phyloP scores from a whole-genome alignment of 1,139 yeast species.

The Scheffersomyces stambukii region DNA sequence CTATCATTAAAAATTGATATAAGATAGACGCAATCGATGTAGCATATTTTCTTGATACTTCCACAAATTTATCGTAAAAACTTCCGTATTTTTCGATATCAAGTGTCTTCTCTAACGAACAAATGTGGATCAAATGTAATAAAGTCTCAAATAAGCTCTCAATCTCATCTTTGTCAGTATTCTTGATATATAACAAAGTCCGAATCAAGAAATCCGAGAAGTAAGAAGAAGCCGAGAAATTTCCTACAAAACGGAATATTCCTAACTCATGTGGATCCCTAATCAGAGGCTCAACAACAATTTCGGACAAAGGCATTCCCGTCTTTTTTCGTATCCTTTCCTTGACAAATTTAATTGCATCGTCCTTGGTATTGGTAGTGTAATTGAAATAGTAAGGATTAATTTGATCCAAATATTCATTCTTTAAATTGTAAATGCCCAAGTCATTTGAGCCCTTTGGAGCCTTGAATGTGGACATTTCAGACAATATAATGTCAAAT shows the following conservation, averaged over 20 bases:
- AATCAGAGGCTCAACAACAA: conserved; percentile 54
- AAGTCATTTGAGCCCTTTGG: conserved; percentile 63
- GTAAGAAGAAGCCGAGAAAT: conserved; percentile 47
- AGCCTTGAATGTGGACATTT: conserved; percentile 56
- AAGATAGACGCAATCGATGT: conserved; percentile 45
- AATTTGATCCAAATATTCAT: conserved; percentile 47
- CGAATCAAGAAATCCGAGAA: conserved; percentile 51
- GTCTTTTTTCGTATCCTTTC: conserved; percentile 31
- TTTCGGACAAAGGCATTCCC: conserved; percentile 34
- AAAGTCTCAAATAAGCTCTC: conserved; percentile 58
- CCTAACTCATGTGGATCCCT: conserved; percentile 29
- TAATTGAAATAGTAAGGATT: conserved; percentile 85
- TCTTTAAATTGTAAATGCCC: conserved; percentile 68
- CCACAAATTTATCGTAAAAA: conserved; percentile 29
- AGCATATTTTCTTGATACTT: conserved; percentile 22
- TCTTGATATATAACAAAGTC: conserved; percentile 40
- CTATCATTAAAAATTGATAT: conserved; percentile 39
- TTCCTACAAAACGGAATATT: conserved; percentile 29
- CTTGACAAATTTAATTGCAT: conserved; percentile 56
- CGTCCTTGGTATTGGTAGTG: conserved; percentile 75
- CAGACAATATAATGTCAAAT: conserved; percentile 64
- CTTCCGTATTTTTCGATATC: conserved; percentile 26
- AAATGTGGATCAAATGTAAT: conserved; percentile 67
- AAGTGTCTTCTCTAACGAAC: conserved; percentile 30
- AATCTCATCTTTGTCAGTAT: conserved; percentile 34